A percentile compares a stretch with the other conserved stretches of the same genome.
Evolutionary conservation across 352 stramenopile species (phyloP).

Genomic region (Pythium biforme): DNA sequence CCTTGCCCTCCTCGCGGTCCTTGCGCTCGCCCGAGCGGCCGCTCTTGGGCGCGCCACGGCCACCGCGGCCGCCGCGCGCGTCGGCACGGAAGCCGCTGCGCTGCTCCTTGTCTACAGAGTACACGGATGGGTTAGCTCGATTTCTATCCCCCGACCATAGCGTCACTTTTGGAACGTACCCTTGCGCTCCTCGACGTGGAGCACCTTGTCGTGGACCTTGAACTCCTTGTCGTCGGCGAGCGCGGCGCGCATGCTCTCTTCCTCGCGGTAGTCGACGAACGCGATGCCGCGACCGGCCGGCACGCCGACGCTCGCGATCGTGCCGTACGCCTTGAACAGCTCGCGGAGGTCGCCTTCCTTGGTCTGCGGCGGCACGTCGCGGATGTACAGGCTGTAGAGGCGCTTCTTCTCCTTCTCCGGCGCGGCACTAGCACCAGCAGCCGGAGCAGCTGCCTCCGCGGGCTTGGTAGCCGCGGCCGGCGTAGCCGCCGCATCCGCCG

Average conservation of each 20-base stretch:
- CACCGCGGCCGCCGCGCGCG: conserved; percentile 48
- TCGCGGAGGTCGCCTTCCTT: conserved; percentile 76
- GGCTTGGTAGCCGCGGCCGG: conserved; percentile 11
- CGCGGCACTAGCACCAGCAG: conserved; percentile 19
- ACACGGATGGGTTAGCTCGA: no score
- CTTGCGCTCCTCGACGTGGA: conserved; percentile 82
- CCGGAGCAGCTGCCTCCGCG: background rate
- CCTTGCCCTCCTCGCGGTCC: conserved; percentile 63
- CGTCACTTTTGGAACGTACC: conserved; percentile 26
- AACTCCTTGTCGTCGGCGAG: conserved; percentile 65
- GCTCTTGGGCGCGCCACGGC: conserved; percentile 40
- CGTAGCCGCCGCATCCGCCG: conserved; percentile 12
- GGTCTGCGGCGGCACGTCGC: conserved; percentile 67
- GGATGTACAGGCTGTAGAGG: conserved; percentile 73
- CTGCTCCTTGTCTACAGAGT: conserved; percentile 33
- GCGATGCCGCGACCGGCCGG: conserved; percentile 57
- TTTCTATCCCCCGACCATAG: no score
- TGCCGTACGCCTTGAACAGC: conserved; percentile 75
- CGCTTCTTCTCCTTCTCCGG: conserved; percentile 52
- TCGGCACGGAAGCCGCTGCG: conserved; percentile 55
- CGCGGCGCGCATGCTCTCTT: conserved; percentile 74
- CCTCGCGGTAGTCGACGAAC: conserved; percentile 84
- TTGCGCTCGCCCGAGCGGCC: conserved; percentile 58
- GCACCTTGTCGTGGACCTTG: conserved; percentile 71
- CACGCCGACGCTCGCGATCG: conserved; percentile 72